Conservation (phyloP, 2,329 filamentous ascomycete species). For the Clarireedia monteithiana region DNA sequence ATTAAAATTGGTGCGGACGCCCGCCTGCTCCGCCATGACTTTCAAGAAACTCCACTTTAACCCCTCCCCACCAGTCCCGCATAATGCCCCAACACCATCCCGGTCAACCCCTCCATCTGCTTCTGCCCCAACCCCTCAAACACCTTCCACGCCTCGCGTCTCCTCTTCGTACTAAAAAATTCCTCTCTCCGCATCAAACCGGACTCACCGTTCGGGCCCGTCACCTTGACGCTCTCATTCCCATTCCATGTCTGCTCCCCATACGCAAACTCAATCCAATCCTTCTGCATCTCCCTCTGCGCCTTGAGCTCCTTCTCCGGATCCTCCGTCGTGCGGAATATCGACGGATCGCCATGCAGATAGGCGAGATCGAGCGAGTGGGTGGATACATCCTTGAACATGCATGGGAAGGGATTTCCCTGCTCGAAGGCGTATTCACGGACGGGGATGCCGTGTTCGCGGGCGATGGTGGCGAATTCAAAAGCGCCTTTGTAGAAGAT, state of each 20-base stretch:
- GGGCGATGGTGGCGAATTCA: background rate
- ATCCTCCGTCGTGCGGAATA: slow-evolving; percentile 6
- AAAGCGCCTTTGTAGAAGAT: background rate
- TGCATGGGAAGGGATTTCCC: background rate
- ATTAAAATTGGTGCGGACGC: no score
- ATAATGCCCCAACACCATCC: background rate
- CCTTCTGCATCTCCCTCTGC: background rate
- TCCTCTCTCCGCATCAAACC: background rate
- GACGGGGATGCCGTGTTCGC: background rate
- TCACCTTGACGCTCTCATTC: background rate
- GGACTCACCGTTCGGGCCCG: background rate
- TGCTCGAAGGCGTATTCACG: slow-evolving; percentile 10
- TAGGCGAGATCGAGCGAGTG: slow-evolving; percentile 11
- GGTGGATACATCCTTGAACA: background rate
- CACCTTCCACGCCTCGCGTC: background rate
- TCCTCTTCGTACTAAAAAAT: background rate
- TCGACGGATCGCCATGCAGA: slow-evolving; percentile 6
- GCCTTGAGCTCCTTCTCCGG: background rate
- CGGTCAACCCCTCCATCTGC: background rate
- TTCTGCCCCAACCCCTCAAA: background rate
- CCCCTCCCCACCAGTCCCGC: background rate
- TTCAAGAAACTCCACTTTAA: background rate
- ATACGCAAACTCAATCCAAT: slow-evolving; percentile 9
- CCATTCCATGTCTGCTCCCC: background rate
- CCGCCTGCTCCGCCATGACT: no score